Percentiles rank a stretch among this genome's conserved stretches.
phyloP scores from a whole-genome alignment of 192 early-diverging fungal species.

The Entophlyctis luteolus region DNA sequence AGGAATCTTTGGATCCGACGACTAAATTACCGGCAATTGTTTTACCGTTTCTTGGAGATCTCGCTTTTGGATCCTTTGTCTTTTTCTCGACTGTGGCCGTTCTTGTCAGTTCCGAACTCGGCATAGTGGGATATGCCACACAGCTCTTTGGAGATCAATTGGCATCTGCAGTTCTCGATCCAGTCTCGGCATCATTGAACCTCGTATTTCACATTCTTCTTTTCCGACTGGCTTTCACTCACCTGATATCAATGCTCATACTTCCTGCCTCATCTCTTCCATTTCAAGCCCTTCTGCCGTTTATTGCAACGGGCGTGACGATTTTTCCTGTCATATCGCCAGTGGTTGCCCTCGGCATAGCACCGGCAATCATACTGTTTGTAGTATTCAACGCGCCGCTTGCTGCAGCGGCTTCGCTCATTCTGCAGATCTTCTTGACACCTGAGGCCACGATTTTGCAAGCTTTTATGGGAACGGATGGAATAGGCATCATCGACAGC shows the following conservation, averaged over 20 bases:
- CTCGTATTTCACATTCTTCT: conserved; percentile 11
- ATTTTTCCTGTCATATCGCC: conserved; percentile 11
- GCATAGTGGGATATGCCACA: conserved; percentile 13
- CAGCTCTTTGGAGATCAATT: neutral
- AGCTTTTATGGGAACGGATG: conserved; percentile 11
- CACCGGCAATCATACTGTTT: conserved; percentile 9
- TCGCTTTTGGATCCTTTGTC: conserved; percentile 7
- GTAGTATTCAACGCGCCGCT: neutral
- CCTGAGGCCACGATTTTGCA: conserved; percentile 5
- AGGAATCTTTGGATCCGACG: conserved; percentile 18
- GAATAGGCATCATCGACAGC: conserved; percentile 33
- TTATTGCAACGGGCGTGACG: conserved; percentile 1
- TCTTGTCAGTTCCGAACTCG: conserved; percentile 14
- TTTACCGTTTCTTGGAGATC: neutral
- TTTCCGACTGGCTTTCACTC: conserved; percentile 2
- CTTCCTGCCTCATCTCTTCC: neutral
- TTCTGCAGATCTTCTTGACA: conserved; percentile 4
- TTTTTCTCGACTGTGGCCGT: conserved; percentile 21
- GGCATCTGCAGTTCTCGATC: neutral
- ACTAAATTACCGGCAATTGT: neutral
- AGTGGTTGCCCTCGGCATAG: conserved; percentile 13
- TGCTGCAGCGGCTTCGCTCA: conserved; percentile 1
- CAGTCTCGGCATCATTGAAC: neutral
- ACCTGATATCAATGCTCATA: neutral
- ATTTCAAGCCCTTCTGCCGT: conserved; percentile 1